Percentiles rank a stretch among this genome's conserved stretches.
These are phyloP conservation scores for Monosporascus sp. DNA, from an alignment of 2,329 filamentous ascomycete genomes.

Conservation along the genomic window DNA sequence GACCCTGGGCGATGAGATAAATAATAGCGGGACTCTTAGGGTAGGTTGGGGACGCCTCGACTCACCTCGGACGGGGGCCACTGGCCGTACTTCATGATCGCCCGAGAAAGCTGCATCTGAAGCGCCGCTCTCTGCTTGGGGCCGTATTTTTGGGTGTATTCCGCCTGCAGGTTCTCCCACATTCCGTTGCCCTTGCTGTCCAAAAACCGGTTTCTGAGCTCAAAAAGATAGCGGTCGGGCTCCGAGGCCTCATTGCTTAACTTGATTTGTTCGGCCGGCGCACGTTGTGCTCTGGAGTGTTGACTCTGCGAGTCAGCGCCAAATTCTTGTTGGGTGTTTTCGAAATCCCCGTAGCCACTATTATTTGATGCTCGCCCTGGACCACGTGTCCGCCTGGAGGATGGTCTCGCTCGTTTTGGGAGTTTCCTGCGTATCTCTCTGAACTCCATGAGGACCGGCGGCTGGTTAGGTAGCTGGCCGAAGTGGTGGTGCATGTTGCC, in stretches of 20 bases:
- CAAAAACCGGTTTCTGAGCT: slow-evolving; percentile 41
- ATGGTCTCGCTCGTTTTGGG: slow-evolving; percentile 14
- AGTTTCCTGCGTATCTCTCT: slow-evolving; percentile 8
- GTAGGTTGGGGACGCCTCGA: background rate
- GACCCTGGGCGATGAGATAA: background rate
- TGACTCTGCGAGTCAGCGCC: background rate
- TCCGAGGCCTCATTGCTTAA: slow-evolving; percentile 42
- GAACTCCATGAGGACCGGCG: slow-evolving; percentile 12
- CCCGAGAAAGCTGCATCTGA: slow-evolving; percentile 53
- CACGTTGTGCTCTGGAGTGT: slow-evolving; percentile 4
- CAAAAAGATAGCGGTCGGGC: slow-evolving; percentile 45
- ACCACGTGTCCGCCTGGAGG: slow-evolving; percentile 13
- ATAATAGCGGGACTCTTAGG: too few species aligned
- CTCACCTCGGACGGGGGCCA: slow-evolving; percentile 50
- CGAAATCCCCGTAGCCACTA: slow-evolving; percentile 1
- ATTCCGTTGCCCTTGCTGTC: slow-evolving; percentile 51
- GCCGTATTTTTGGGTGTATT: slow-evolving; percentile 33
- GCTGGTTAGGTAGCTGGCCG: slow-evolving; percentile 8
- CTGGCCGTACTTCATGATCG: slow-evolving; percentile 41
- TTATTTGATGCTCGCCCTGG: slow-evolving; percentile 7
- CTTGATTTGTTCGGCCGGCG: slow-evolving; percentile 25
- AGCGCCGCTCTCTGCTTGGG: slow-evolving; percentile 42
- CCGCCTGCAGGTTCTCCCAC: slow-evolving; percentile 49
- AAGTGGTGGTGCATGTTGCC: slow-evolving; percentile 14
- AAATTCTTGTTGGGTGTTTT: slow-evolving; percentile 9